Conservation (phyloP, 192 early-diverging fungal species). For the Mortierella alpina region DNA sequence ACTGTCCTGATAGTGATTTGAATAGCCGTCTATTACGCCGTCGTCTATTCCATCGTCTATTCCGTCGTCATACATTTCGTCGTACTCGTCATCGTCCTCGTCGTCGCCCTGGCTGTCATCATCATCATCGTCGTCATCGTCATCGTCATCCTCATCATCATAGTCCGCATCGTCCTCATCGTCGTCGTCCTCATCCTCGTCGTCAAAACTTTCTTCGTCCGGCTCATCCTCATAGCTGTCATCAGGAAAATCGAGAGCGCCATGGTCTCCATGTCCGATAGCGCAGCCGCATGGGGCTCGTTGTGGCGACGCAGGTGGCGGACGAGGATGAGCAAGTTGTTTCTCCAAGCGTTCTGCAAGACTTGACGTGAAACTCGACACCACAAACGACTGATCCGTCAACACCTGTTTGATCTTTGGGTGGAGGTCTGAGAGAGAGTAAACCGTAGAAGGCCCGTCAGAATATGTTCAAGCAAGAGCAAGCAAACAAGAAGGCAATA, state of each 20-base stretch:
- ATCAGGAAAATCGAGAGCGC: conserved; percentile 13
- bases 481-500: not conserved
- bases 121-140: conserved; percentile 17
- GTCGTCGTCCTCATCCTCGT: conserved; percentile 24
- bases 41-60: conserved; percentile 5
- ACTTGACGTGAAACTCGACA: conserved; percentile 27
- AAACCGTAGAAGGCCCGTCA: not conserved
- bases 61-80: conserved; percentile 6
- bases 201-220: conserved; percentile 25
- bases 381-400: conserved; percentile 23
- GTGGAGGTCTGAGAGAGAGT: conserved; percentile 4
- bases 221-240: conserved; percentile 31
- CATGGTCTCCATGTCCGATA: conserved; percentile 8
- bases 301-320: not conserved
- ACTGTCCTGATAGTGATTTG: conserved; percentile 14
- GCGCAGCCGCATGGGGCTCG: conserved; percentile 23
- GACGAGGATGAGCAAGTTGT: conserved; percentile 7
- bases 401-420: conserved; percentile 32
- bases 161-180: conserved; percentile 29
- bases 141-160: conserved; percentile 11
- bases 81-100: conserved; percentile 17
- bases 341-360: conserved; percentile 23
- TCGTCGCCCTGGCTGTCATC: conserved; percentile 21
- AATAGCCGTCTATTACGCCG: conserved; percentile 22
- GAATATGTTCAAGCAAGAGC: not conserved